Evolutionary conservation across 495 filamentous ascomycete species (phyloP).

Genomic region (Aspergillus campestris): DNA sequence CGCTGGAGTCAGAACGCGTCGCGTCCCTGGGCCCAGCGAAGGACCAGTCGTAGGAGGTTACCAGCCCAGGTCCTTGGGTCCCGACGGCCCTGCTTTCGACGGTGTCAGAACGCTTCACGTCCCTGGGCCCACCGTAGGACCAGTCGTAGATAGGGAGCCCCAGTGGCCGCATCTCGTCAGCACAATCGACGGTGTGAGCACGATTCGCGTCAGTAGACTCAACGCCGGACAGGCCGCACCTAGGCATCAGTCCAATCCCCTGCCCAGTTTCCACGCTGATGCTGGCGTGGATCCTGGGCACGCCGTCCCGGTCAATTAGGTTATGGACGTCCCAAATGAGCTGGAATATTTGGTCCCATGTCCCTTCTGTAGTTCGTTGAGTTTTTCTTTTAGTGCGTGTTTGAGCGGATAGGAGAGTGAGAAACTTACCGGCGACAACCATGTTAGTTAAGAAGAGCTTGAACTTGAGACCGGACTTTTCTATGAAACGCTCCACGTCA

Average conservation of each 20-base stretch:
- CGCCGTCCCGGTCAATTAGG: conserved; percentile 65
- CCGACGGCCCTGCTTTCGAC: no score
- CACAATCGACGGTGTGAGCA: neutral
- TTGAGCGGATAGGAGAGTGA: no score
- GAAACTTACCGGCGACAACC: no score
- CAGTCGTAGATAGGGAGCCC: no score
- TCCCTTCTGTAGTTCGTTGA: neutral
- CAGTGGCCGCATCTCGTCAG: no score
- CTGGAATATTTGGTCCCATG: neutral
- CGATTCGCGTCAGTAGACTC: conserved; percentile 14
- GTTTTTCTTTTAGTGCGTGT: neutral
- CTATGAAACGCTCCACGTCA: neutral
- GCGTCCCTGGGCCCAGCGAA: no score
- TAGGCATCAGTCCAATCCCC: neutral
- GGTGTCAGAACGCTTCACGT: conserved; percentile 1
- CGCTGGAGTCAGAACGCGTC: no score
- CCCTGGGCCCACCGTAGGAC: no score
- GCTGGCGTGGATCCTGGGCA: conserved; percentile 69
- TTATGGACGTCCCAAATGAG: conserved; percentile 9
- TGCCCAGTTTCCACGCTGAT: conserved; percentile 73
- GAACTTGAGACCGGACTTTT: neutral
- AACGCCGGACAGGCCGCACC: conserved; percentile 19
- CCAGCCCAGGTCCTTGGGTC: no score
- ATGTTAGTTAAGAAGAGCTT: no score
- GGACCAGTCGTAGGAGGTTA: no score